Percentiles rank a stretch among this genome's conserved stretches.
Conservation (phyloP, 257 asterid genomes). For the Solanum peruvianum region DNA sequence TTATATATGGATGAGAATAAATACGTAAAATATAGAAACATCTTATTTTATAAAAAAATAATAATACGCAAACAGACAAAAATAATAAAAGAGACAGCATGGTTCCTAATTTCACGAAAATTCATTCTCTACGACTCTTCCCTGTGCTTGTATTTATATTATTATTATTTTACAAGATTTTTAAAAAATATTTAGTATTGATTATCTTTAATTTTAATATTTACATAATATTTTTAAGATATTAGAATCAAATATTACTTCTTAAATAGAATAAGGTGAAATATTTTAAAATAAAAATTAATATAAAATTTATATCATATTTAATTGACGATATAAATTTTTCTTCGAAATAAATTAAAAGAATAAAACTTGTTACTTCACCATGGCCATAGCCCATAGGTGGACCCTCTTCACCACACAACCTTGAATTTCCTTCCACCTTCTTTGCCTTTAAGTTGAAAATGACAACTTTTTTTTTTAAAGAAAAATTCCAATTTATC, state of each 20-base stretch:
- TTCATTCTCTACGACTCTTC: neutral
- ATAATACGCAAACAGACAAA: neutral
- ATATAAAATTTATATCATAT: neutral
- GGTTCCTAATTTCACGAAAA: neutral
- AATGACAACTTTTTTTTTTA: constrained; percentile 22
- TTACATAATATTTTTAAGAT: neutral
- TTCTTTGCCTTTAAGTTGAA: constrained; percentile 47
- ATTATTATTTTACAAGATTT: no score
- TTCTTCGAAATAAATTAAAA: neutral
- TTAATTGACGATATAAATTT: neutral
- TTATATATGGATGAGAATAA: neutral
- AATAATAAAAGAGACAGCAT: neutral
- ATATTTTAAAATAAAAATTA: neutral
- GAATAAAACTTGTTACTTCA: neutral
- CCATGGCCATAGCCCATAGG: neutral
- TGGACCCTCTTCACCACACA: neutral
- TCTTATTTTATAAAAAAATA: neutral
- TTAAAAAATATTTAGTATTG: neutral
- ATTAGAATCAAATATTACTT: neutral
- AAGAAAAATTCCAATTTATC: neutral
- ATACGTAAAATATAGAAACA: neutral
- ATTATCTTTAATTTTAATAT: neutral
- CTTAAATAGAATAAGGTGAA: fast-evolving
- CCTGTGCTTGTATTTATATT: neutral
- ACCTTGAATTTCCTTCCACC: neutral